Percentiles rank a stretch among this genome's conserved stretches.
phyloP scores from a whole-genome alignment of 1,284 basidiomycete species.

The Trametes sp. region DNA sequence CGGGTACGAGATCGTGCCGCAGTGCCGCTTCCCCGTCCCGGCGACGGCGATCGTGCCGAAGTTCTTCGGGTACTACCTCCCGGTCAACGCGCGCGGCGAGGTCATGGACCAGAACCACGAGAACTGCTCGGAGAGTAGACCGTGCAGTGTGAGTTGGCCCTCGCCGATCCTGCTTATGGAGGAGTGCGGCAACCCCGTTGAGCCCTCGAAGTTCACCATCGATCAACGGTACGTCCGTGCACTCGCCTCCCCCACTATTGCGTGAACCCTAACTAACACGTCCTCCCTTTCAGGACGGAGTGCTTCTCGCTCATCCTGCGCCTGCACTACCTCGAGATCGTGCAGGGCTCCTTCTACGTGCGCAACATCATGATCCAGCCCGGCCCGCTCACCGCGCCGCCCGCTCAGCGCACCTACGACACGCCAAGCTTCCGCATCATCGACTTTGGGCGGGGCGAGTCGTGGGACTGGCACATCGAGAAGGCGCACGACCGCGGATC shows the following conservation, averaged over 20 bases:
- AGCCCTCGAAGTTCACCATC: constrained; percentile 35
- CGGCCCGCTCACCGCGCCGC: constrained; percentile 49
- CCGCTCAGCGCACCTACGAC: constrained; percentile 29
- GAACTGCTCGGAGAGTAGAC: constrained; percentile 6
- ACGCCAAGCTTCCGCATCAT: constrained; percentile 56
- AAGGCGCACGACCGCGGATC: background rate
- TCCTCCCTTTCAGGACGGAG: constrained; percentile 41
- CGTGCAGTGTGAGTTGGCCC: constrained; percentile 10
- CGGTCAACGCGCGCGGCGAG: constrained; percentile 32
- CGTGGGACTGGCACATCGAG: constrained; percentile 9
- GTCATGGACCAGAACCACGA: constrained; percentile 10
- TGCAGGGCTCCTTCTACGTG: constrained; percentile 49
- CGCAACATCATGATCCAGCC: constrained; percentile 55
- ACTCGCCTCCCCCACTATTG: background rate
- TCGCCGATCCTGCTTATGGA: constrained; percentile 58
- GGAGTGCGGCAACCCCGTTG: constrained; percentile 51
- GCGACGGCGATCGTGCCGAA: constrained; percentile 56
- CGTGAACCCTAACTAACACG: constrained; percentile 1
- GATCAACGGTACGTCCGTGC: constrained; percentile 44
- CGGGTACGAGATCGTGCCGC: constrained; percentile 50
- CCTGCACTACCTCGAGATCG: constrained; percentile 48
- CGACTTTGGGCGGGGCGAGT: constrained; percentile 51
- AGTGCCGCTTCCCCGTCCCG: constrained; percentile 51
- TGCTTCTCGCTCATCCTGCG: constrained; percentile 49
- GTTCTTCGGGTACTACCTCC: constrained; percentile 59